Percentiles rank a stretch among this genome's conserved stretches.
phyloP scores from a whole-genome alignment of 31 red algal species.

The Asparagopsis taxiformis region DNA sequence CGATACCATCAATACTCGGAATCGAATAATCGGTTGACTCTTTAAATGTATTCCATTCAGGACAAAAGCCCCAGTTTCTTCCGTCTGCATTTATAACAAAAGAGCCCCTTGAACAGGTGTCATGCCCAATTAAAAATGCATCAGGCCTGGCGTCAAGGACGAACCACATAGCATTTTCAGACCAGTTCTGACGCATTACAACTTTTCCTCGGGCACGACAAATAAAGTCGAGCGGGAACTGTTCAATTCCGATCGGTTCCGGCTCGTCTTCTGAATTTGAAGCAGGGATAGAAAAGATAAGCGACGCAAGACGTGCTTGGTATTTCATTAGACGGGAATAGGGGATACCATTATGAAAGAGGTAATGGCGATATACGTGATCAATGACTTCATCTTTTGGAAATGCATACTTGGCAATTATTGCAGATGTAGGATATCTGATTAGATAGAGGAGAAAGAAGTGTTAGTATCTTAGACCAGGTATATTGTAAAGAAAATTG shows the following conservation, averaged over 20 bases:
- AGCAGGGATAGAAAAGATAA: slow-evolving; percentile 48
- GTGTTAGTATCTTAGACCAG: background rate
- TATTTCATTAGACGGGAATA: slow-evolving; percentile 34
- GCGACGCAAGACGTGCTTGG: slow-evolving; percentile 32
- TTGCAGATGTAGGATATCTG: slow-evolving; percentile 65
- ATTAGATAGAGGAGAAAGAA: background rate
- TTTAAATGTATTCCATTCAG: slow-evolving; percentile 64
- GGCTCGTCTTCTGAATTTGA: slow-evolving; percentile 5
- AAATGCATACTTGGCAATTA: slow-evolving; percentile 73
- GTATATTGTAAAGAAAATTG: background rate
- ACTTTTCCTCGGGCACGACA: slow-evolving; percentile 68
- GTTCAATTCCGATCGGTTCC: background rate
- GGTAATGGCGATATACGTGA: slow-evolving; percentile 49
- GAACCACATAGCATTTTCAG: slow-evolving; percentile 60
- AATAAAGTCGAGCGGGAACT: slow-evolving; percentile 31
- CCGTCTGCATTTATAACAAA: slow-evolving; percentile 57
- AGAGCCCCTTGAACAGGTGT: slow-evolving; percentile 57
- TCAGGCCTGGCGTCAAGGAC: slow-evolving; percentile 62
- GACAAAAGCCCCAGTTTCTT: slow-evolving; percentile 62
- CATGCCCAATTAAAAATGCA: slow-evolving; percentile 72
- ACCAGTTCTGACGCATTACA: slow-evolving; percentile 71
- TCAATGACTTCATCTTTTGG: slow-evolving; percentile 59
- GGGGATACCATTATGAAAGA: slow-evolving; percentile 28
- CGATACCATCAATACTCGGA: slow-evolving; percentile 53
- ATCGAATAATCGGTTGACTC: slow-evolving; percentile 60